Base-by-base conservation (phyloP, 148 eudicot species). In the Polygonum aviculare region DNA sequence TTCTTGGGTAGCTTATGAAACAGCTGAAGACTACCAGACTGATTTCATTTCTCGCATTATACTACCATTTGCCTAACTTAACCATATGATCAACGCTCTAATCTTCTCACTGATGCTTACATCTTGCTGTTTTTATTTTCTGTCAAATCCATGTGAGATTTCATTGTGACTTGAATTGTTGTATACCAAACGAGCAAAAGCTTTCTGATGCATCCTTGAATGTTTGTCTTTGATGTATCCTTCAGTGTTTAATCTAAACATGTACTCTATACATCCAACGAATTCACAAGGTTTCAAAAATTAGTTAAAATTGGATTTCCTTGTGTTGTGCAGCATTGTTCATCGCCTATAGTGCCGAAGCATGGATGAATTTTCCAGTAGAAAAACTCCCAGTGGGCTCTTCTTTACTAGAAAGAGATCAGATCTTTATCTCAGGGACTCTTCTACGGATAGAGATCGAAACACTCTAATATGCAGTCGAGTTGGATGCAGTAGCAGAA, bases 401-500 rank as follows among this genome's bases (percentile, higher is more conserved):
- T 75, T 74, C 55, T 44, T 80, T n/a, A 80, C 90, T 7, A 87
- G 83, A 76, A 89, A 86, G 76, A 77, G 82, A 14, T 75, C 89
- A 74, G 81, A 81, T 76, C 71, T 82, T 73, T 79, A 12, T 75
- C 71, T 73, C 26, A 87, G 88, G 82, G 85, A 85, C 74, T 62
- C 85, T 39, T 49, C 88, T 76, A 81, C 83, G 40, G 78, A 80
- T 12, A 63, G 40, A 63, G 39, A 12, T 33, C 83, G 76, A 86
- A 86, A 40, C 80, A 80, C 44, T 77, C 90, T 82, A 67, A 86
- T 88, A 71, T 94, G 97, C 84, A 94, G 92, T 52, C 83, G 98
- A 82, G 81, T 79, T 77, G 94, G 94, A 69, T 94, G 98, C 81
- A 84, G 92, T 55, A 94, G 95, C 74, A 87, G 88, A 79, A 76